These are phyloP conservation scores for Pichia sp. DNA, from an alignment of 1,139 yeast genomes.

Conservation along the genomic window DNA sequence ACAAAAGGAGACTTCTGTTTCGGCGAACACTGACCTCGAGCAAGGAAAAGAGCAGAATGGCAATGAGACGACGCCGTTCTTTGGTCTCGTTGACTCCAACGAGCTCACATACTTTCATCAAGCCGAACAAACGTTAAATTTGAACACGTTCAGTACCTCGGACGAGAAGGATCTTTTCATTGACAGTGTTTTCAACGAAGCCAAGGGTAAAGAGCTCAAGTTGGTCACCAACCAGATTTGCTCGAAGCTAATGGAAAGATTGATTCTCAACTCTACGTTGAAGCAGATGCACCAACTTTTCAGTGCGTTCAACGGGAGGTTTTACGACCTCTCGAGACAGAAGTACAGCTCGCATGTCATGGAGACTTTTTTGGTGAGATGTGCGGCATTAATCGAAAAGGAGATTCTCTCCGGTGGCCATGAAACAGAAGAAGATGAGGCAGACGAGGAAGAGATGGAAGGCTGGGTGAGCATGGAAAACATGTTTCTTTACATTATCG, in stretches of 20 bases:
- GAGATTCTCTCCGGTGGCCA: slow-evolving; percentile 45
- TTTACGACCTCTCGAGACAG: slow-evolving; percentile 73
- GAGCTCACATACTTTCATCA: slow-evolving; percentile 89
- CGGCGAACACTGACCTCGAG: neutral
- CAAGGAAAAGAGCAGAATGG: neutral
- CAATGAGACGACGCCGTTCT: slow-evolving; percentile 48
- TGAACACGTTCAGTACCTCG: slow-evolving; percentile 68
- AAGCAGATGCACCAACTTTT: slow-evolving; percentile 63
- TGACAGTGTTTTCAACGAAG: slow-evolving; percentile 75
- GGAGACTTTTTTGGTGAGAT: slow-evolving; percentile 75
- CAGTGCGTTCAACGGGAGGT: slow-evolving; percentile 64
- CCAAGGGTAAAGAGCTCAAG: slow-evolving; percentile 85
- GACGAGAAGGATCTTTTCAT: slow-evolving; percentile 77
- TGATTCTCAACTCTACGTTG: slow-evolving; percentile 63
- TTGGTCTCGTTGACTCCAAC: slow-evolving; percentile 77
- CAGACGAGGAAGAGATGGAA: slow-evolving; percentile 32
- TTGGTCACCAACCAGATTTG: slow-evolving; percentile 92
- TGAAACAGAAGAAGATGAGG: slow-evolving; percentile 32
- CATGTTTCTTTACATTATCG: slow-evolving; percentile 57
- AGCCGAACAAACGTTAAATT: slow-evolving; percentile 81
- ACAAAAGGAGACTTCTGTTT: slow-evolving; percentile 6
- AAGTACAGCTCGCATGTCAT: slow-evolving; percentile 92
- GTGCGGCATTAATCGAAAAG: slow-evolving; percentile 72
- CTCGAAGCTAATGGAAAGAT: slow-evolving; percentile 85
- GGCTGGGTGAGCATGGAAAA: slow-evolving; percentile 55